Conservation (phyloP, 768 basidiomycete species). For the Leccinum incarnatum region DNA sequence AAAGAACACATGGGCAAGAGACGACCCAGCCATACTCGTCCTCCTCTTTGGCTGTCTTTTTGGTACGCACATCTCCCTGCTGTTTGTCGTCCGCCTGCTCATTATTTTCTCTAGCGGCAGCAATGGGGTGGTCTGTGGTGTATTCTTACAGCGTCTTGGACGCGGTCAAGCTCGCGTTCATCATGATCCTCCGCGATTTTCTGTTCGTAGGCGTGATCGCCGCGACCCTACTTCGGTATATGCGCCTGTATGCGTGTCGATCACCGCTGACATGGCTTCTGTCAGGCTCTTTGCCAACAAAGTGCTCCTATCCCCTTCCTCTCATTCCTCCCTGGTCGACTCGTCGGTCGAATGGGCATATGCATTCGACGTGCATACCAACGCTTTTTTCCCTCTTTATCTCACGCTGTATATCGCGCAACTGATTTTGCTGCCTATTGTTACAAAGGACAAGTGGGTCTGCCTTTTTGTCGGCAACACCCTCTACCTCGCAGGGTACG, state of each 20-base stretch:
- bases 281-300: constrained; percentile 69
- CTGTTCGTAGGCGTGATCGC: constrained; percentile 71
- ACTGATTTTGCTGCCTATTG: constrained; percentile 78
- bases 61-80: constrained; percentile 39
- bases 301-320: constrained; percentile 65
- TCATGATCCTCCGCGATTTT: constrained; percentile 91
- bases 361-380: constrained; percentile 95
- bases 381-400: constrained; percentile 94
- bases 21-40: constrained; percentile 93
- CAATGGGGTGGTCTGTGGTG: constrained; percentile 81
- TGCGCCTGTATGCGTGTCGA: constrained; percentile 1
- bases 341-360: constrained; percentile 88
- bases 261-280: constrained; percentile 12
- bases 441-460: constrained; percentile 81
- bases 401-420: constrained; percentile 88
- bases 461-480: constrained; percentile 69
- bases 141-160: constrained; percentile 62
- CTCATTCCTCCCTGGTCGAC: constrained; percentile 68
- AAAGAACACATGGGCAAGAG: constrained; percentile 97
- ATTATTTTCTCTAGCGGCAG: constrained; percentile 53
- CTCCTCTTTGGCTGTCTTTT: constrained; percentile 77
- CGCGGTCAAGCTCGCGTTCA: constrained; percentile 60
- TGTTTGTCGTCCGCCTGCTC: not conserved
- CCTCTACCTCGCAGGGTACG: constrained; percentile 67
- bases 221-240: constrained; percentile 74